Base-by-base conservation (phyloP, 495 filamentous ascomycete genomes). In the Penicillium simplicissimum region DNA sequence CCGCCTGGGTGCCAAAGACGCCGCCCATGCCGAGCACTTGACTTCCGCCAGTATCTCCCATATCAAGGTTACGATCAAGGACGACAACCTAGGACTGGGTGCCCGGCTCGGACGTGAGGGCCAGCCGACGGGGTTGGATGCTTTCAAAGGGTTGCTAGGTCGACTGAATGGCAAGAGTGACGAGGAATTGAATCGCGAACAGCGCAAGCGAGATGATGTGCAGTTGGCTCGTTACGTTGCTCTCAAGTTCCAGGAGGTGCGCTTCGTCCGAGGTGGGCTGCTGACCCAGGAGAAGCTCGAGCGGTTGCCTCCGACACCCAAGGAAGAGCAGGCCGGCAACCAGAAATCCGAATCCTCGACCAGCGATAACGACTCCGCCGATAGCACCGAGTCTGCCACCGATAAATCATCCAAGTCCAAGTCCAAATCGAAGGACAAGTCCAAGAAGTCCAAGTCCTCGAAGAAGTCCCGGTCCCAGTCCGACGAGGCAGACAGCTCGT, bases 91-190 rank as follows among this genome's bases (percentile, higher is more conserved):
- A 14, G 94, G 94, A 4, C 81, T 98, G 19, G 94, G 94, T 35
- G 93, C 92, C 36, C 89, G 90, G 66, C 72, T 78, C 14, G 87
- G 84, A 53, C 81, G 79, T 48, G 85, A 85, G n/a, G 78, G 81
- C 51, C 85, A 89, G 55, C 88, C 92, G 61, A 91, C 89, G 58
- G 95, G 93, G 0, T 81, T 97, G 13, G 88, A 92, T 65, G 88
- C 84, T 4, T 92, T 97, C 63, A 90, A 93, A 68, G 87, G 87
- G 59, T 72, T 98, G 2, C 80, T 98, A 19, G 93, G 95, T 49
- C 81, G 94, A 51, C 76, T 98, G 48, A 98, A 97, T 74, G 94
- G 94, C 23, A 96, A 92, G 72, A 85, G 81, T 40, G 89, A 91
- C 58, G 82, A 75, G 28, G 81, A 84, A 57, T 71, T 94, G 54